Evolutionary conservation across 1,284 basidiomycete species (phyloP).

Genomic region (Moniliophthora roreri): DNA sequence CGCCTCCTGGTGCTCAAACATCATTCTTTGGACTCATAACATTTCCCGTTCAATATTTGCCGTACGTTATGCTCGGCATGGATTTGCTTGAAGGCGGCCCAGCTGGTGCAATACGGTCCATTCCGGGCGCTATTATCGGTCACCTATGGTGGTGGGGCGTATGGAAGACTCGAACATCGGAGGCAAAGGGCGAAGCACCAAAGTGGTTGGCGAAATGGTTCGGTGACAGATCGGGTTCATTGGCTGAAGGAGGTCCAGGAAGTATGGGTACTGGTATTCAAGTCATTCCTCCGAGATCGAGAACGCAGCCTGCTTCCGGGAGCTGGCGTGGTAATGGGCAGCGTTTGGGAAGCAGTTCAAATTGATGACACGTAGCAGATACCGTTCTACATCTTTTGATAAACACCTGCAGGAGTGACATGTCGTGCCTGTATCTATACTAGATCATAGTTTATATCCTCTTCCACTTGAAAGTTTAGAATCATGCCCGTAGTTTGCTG

Average conservation of each 20-base stretch:
- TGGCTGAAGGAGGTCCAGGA: no score
- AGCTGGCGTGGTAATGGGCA: conserved; percentile 5
- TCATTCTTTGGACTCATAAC: conserved; percentile 75
- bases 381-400: no score
- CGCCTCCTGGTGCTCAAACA: conserved; percentile 62
- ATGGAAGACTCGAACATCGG: conserved; percentile 39
- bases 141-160: conserved; percentile 80
- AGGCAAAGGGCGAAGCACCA: conserved; percentile 24
- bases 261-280: no score
- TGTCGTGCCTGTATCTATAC: no score
- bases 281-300: no score
- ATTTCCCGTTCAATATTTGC: conserved; percentile 71
- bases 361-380: no score
- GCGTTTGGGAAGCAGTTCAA: no score
- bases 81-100: conserved; percentile 71
- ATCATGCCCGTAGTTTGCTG: conserved; percentile 27
- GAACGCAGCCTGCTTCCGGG: conserved; percentile 8
- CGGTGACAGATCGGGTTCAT: neutral
- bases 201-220: conserved; percentile 2
- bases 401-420: no score
- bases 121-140: conserved; percentile 74
- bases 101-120: conserved; percentile 47
- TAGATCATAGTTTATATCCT: conserved; percentile 28
- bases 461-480: conserved; percentile 28
- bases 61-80: conserved; percentile 71